Evolutionary conservation across 345 rosid genomes (phyloP), one percentile per base, ranked within the genome.

Genomic region (Cardamine resedifolia): DNA sequence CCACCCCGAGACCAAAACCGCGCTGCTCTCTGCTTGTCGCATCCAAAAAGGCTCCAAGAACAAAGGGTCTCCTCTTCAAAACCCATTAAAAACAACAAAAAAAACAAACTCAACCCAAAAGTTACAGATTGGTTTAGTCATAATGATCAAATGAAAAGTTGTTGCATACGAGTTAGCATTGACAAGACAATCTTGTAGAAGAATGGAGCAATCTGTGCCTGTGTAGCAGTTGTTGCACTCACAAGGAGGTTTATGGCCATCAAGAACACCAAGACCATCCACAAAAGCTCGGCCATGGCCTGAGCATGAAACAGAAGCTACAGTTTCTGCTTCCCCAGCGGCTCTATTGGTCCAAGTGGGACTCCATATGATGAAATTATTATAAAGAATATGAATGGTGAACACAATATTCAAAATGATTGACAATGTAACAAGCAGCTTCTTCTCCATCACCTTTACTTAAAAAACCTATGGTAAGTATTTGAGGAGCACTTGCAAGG

Each of bases 221-320:
- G 73, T 64, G 58, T 79, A 89, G 78, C 96, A 91, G 1, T 64
- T 4, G 72, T 83, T 80, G 58, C 93, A 91, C 75, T 91, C 96
- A 47, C 97, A 91, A 31, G 63, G 68, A n/a, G 84, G 85, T 30
- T 26, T 66, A 6, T 52, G 26, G 26, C 78, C 83, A 2, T 52
- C 79, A 50, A 53, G 79, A 5, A 43, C 34, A 51, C 80, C 65
- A 55, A 75, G 10, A 14, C 96, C 86, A 44, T 91, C 97, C 63
- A 89, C 38, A 58, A 48, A 91, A n/a, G 87, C 91, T 78, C 85
- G 81, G 3, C 96, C 93, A 28, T 89, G 93, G 52, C 91, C 89
- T 0, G 90, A 89, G 63, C 97, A 91, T 7, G 84, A 33, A 23
- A 82, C 50, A 18, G 82, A 81, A 0, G 96, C 93, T 71, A 75